Evolutionary conservation across 2,329 filamentous ascomycete genomes (phyloP).

Genomic region (Diplodia corticola): DNA sequence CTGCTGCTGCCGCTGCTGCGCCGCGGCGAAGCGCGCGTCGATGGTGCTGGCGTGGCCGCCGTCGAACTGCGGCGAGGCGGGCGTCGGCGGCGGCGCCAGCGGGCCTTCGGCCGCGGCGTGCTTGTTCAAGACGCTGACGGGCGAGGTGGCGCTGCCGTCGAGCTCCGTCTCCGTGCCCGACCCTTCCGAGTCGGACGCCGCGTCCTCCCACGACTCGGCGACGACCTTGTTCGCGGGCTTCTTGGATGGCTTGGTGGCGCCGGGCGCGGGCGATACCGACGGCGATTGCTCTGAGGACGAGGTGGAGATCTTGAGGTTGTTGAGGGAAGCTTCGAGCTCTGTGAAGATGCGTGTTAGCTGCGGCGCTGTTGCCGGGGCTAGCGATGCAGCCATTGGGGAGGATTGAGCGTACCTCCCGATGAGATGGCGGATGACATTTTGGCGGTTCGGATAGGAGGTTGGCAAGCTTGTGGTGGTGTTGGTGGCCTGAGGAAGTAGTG

Average conservation of each 20-base stretch:
- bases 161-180: constrained; percentile 31
- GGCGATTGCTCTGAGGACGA: constrained; percentile 28
- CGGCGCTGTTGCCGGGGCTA: neutral
- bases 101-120: constrained; percentile 23
- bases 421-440: constrained; percentile 28
- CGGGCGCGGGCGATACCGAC: constrained; percentile 27
- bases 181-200: constrained; percentile 42
- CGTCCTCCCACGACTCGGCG: constrained; percentile 78
- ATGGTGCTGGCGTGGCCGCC: constrained; percentile 2
- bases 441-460: constrained; percentile 1
- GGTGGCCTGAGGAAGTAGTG: constrained; percentile 7
- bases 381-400: neutral
- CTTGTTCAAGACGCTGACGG: constrained; percentile 33
- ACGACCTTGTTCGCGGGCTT: constrained; percentile 42
- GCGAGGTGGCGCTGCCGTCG: constrained; percentile 25
- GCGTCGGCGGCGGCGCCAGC: constrained; percentile 38
- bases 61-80: constrained; percentile 35
- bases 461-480: neutral
- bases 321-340: constrained; percentile 42
- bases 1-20: constrained; percentile 28
- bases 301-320: constrained; percentile 39
- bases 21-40: constrained; percentile 8
- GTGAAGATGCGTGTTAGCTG: constrained; percentile 18
- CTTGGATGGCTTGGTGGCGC: constrained; percentile 32
- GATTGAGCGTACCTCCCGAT: constrained; percentile 29